Evolutionary conservation across 225 moss, liverwort and hornwort genomes (phyloP).

Genomic region (Polytrichum formosum): DNA sequence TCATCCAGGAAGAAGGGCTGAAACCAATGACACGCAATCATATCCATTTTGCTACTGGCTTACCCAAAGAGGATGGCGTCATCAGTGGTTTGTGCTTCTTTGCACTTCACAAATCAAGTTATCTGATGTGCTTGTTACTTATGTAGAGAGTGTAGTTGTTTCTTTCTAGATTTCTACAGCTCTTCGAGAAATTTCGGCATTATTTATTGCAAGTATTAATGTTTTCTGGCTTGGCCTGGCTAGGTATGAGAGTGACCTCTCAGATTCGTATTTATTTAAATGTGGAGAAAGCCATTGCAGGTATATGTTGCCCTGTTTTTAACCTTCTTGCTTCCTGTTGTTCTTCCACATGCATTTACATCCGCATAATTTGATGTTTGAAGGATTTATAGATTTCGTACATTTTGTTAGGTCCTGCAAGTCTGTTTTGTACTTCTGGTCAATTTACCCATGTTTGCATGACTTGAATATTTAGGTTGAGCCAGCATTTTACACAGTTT

Average conservation of each 20-base stretch:
- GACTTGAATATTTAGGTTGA: too few species aligned
- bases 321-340: too few species aligned
- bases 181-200: background rate
- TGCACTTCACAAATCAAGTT: background rate
- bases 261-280: constrained; percentile 74
- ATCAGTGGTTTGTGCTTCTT: constrained; percentile 68
- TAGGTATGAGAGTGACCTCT: constrained; percentile 69
- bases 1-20: constrained; percentile 63
- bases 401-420: too few species aligned
- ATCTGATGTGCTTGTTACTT: background rate
- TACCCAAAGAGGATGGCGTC: constrained; percentile 51
- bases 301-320: constrained; percentile 24
- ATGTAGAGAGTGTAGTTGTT: background rate
- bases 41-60: constrained; percentile 84
- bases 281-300: constrained; percentile 77
- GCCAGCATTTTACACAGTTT: too few species aligned
- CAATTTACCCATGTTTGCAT: background rate
- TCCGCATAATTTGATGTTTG: too few species aligned
- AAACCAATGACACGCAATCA: constrained; percentile 78
- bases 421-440: background rate
- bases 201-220: background rate
- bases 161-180: background rate
- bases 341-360: too few species aligned
- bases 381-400: too few species aligned
- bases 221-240: constrained; percentile 4